Conservation (phyloP, 2,329 filamentous ascomycete genomes). For the Didymosphaeria variabile region DNA sequence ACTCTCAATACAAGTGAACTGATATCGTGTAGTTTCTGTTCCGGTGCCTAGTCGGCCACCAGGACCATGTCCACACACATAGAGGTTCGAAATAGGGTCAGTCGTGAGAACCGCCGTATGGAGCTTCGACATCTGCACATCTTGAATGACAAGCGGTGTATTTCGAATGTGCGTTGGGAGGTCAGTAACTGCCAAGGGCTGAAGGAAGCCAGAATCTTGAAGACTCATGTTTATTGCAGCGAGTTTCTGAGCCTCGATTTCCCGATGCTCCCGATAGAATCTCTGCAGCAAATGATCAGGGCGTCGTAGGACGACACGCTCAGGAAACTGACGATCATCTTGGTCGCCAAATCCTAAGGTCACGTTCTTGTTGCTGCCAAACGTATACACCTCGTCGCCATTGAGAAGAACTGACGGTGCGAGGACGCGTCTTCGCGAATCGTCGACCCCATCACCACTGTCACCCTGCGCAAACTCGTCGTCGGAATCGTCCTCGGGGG, state of each 20-base stretch:
- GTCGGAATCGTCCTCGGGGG: conserved; percentile 61
- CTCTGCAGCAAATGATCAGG: conserved; percentile 78
- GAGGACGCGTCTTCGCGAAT: conserved; percentile 34
- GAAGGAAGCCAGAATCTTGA: conserved; percentile 32
- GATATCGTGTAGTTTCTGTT: conserved; percentile 88
- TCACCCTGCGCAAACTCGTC: conserved; percentile 56
- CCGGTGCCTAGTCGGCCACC: conserved; percentile 89
- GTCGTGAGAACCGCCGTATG: conserved; percentile 88
- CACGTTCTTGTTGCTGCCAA: conserved; percentile 96
- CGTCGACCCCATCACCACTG: conserved; percentile 54
- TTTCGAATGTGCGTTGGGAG: conserved; percentile 78
- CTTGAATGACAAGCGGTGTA: conserved; percentile 77
- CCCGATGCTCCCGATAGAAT: conserved; percentile 75
- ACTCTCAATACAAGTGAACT: conserved; percentile 81
- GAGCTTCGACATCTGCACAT: conserved; percentile 88
- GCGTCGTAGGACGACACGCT: conserved; percentile 78
- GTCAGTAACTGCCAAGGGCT: conserved; percentile 57
- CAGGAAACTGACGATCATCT: conserved; percentile 92
- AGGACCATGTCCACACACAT: conserved; percentile 90
- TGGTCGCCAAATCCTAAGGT: conserved; percentile 94
- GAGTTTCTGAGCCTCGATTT: conserved; percentile 53
- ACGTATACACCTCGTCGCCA: conserved; percentile 90
- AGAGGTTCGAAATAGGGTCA: conserved; percentile 89
- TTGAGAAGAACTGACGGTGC: conserved; percentile 52
- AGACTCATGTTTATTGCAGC: conserved; percentile 45